Evolutionary conservation across 768 basidiomycete genomes (phyloP).

Genomic region (Ephemerocybe angulata): DNA sequence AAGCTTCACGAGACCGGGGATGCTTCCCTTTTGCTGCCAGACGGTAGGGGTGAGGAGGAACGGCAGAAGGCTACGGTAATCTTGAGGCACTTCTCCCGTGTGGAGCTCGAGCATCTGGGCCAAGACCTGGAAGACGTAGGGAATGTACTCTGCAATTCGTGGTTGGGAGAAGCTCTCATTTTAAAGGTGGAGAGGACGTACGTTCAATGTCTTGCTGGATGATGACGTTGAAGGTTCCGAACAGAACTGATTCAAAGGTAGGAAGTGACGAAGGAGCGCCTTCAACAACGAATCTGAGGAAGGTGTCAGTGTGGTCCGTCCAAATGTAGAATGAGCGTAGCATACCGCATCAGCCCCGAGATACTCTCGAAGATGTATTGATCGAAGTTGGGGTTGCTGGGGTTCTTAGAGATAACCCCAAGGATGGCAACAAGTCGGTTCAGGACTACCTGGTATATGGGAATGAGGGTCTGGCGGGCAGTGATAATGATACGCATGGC

Average conservation of each 20-base stretch:
- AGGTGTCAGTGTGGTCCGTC: conserved; percentile 2
- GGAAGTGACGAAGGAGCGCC: conserved; percentile 63
- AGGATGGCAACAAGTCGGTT: conserved; percentile 78
- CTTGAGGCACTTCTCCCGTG: conserved; percentile 54
- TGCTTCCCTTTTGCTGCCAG: conserved; percentile 93
- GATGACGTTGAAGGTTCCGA: conserved; percentile 84
- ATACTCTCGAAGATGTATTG: conserved; percentile 97
- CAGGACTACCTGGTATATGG: conserved; percentile 62
- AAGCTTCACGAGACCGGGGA: conserved; percentile 88
- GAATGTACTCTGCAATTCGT: conserved; percentile 75
- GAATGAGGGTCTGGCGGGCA: conserved; percentile 72
- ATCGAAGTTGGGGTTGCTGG: conserved; percentile 96
- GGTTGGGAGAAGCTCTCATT: background rate
- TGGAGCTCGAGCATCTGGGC: conserved; percentile 94
- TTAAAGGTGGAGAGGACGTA: conserved; percentile 30
- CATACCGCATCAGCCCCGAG: conserved; percentile 84
- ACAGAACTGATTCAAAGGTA: conserved; percentile 76
- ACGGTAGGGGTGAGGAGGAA: conserved; percentile 80
- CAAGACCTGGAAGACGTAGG: conserved; percentile 95
- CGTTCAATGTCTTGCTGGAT: conserved; percentile 92
- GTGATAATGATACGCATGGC: conserved; percentile 92
- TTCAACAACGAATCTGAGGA: conserved; percentile 70
- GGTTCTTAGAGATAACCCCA: conserved; percentile 88
- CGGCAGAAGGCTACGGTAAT: conserved; percentile 76
- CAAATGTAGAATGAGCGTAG: background rate